Base-by-base conservation (phyloP, 2,329 filamentous ascomycete species). In the Exophiala xenobiotica region DNA sequence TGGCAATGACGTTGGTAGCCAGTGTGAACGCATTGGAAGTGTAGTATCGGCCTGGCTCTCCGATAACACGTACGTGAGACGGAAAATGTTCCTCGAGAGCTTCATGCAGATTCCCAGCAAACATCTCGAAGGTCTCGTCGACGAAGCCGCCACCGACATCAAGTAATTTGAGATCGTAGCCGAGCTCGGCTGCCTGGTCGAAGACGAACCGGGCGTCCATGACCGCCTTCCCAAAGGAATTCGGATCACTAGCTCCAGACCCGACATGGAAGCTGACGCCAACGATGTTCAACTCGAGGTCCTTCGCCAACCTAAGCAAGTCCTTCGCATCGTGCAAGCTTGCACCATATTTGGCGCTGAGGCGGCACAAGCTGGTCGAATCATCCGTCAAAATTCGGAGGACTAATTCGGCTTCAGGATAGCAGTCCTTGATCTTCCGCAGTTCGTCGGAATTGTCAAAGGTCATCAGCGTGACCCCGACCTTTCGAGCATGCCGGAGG, bases 381-480 rank as follows among this genome's bases (percentile, higher is more conserved):
- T 99, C 93, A 68, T 99, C 93, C 54, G 93, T 99, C 68, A 90
- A 79, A 74, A 99, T 99, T 64, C 93, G 91, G 56, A 99, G 79
- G 72, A 87, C 95, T 35, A 99, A 83, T 75, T 96, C 89, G 22
- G 93, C 93, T 41, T 83, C 83, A 2, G 93, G 92, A 67, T 82
- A 96, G 63, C 93, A 82, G 71, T 90, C 87, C 72, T 95, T 93
- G 71, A 95, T 92, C 81, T 99, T 99, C 82, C 92, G 90, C 46
- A 99, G 82, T 79, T 99, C 93, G 70, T 99, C 93, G 68, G 87
- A 83, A 65, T 99, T 99, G 80, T 99, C 93, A 68, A 99, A 97
- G 2, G 93, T 99, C 92, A 99, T 97, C 78, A 96, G 89, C 76
- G 88, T 92, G 68, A 99, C 93, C 62, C 87, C 87, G 61, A 85